Evolutionary conservation across 345 rosid species (phyloP).

Genomic region (Tarenaya hassleriana): DNA sequence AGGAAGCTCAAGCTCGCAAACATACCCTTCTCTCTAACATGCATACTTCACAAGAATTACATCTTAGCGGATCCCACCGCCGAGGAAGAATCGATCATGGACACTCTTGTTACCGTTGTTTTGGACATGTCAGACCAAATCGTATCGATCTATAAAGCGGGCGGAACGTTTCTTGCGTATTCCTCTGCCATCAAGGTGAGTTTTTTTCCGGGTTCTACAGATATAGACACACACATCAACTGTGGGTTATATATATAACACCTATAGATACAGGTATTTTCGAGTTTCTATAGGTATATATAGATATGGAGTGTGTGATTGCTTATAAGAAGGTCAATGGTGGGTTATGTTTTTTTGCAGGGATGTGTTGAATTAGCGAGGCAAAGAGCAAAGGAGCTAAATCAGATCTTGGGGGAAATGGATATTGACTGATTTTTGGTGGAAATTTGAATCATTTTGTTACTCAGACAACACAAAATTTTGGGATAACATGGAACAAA

Average conservation of each 20-base stretch:
- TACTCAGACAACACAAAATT: neutral
- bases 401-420: slow-evolving; percentile 30
- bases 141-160: slow-evolving; percentile 76
- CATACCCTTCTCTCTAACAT: slow-evolving; percentile 68
- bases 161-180: slow-evolving; percentile 65
- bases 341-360: neutral
- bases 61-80: slow-evolving; percentile 83
- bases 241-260: too few species aligned
- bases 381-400: slow-evolving; percentile 26
- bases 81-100: slow-evolving; percentile 87
- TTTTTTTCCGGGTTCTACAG: slow-evolving; percentile 13
- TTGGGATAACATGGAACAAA: neutral
- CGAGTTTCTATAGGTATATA: too few species aligned
- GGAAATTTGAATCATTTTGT: neutral
- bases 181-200: slow-evolving; percentile 62
- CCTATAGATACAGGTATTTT: too few species aligned
- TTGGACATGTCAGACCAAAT: slow-evolving; percentile 63
- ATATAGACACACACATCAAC: too few species aligned
- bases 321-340: neutral
- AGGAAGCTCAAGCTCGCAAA: slow-evolving; percentile 59
- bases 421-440: slow-evolving; percentile 20
- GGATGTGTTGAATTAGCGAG: slow-evolving; percentile 28
- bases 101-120: slow-evolving; percentile 62
- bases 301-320: neutral
- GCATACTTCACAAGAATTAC: slow-evolving; percentile 67